Conservation (phyloP, 257 asterid genomes). For the Plantago elongata region DNA sequence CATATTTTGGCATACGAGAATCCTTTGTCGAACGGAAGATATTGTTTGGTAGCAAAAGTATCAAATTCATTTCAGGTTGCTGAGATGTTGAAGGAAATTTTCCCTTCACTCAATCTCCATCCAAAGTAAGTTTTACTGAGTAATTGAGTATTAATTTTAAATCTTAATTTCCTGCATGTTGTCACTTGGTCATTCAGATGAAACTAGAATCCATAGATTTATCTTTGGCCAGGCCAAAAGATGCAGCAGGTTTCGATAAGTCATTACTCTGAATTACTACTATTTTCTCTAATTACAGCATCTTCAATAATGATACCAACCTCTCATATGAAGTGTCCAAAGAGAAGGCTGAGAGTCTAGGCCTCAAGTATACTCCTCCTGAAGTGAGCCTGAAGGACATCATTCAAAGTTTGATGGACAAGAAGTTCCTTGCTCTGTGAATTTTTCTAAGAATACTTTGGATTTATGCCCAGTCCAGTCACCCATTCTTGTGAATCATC, state of each 20-base stretch:
- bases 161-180: too few relatives aligned
- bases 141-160: not conserved
- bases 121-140: constrained; percentile 13
- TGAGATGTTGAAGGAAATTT: constrained; percentile 27
- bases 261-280: too few relatives aligned
- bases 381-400: constrained; percentile 41
- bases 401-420: constrained; percentile 34
- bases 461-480: too few relatives aligned
- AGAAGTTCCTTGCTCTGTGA: constrained; percentile 23
- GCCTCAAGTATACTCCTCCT: constrained; percentile 33
- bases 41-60: constrained; percentile 24
- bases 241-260: too few relatives aligned
- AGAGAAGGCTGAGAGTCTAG: constrained; percentile 36
- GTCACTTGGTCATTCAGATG: too few relatives aligned
- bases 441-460: not conserved
- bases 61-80: constrained; percentile 6
- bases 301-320: not conserved
- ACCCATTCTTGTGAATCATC: too few relatives aligned
- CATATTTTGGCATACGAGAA: constrained; percentile 42
- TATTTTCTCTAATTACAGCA: too few relatives aligned
- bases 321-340: constrained; percentile 22
- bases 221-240: too few relatives aligned
- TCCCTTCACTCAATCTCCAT: constrained; percentile 26
- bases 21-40: constrained; percentile 38
- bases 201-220: too few relatives aligned